Conservation (phyloP, 306 rosid species). For the Inga laurina region DNA sequence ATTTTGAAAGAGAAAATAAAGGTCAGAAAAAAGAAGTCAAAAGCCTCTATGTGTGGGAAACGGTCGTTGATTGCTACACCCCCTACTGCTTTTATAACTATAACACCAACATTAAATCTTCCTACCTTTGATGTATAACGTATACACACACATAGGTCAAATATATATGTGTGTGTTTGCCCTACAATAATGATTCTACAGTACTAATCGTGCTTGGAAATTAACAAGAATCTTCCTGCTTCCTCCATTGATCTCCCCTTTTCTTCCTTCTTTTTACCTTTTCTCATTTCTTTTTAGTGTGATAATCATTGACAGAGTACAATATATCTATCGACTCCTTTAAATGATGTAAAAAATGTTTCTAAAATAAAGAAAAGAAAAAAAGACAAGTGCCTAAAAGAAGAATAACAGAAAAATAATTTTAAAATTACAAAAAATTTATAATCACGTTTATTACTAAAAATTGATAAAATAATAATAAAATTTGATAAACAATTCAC, state of each 20-base stretch:
- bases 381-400: not conserved
- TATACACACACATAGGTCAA: conserved; percentile 9
- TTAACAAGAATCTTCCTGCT: not conserved
- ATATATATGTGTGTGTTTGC: not conserved
- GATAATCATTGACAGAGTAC: not conserved
- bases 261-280: not conserved
- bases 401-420: too few species aligned
- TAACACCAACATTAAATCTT: conserved; percentile 27
- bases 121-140: conserved; percentile 4
- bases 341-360: not conserved
- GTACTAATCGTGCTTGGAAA: not conserved
- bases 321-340: not conserved
- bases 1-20: not conserved
- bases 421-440: too few species aligned
- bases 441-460: too few species aligned
- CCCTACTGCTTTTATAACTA: conserved; percentile 19
- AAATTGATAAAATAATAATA: too few species aligned
- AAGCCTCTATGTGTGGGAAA: conserved; percentile 12
- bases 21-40: conserved; percentile 37
- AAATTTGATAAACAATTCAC: too few species aligned
- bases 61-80: conserved; percentile 33
- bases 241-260: not conserved
- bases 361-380: not conserved
- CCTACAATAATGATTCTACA: conserved; percentile 23
- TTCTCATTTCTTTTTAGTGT: not conserved